Percentiles rank a stretch among this genome's conserved stretches.
phyloP scores from a whole-genome alignment of 306 rosid species.

The Myrica gale region DNA sequence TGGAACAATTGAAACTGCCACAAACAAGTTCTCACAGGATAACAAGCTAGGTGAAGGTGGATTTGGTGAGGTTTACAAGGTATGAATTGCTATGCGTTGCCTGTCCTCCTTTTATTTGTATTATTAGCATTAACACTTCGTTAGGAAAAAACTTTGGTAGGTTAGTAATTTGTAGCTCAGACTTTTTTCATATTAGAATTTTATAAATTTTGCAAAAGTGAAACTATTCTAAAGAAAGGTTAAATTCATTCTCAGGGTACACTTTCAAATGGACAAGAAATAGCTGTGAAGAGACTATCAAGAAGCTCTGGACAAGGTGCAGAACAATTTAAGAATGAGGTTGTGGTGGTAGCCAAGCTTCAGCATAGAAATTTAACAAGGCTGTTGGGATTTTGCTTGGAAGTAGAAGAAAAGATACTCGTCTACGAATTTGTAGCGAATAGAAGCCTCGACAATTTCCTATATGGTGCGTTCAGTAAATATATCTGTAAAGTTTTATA shows the following conservation, averaged over 20 bases:
- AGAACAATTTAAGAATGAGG: slow-evolving; percentile 65
- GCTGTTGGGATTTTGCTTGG: slow-evolving; percentile 56
- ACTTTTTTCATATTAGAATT: no score
- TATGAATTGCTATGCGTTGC: neutral
- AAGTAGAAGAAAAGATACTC: slow-evolving; percentile 54
- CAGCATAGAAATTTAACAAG: slow-evolving; percentile 71
- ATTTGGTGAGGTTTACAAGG: neutral
- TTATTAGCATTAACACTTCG: neutral
- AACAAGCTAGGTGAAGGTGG: neutral
- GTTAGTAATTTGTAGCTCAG: no score
- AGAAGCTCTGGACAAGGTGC: slow-evolving; percentile 52
- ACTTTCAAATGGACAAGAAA: slow-evolving; percentile 49
- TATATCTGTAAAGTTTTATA: neutral
- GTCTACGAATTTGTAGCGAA: slow-evolving; percentile 64
- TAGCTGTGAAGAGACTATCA: slow-evolving; percentile 65
- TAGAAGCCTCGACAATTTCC: slow-evolving; percentile 13
- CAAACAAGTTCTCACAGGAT: neutral
- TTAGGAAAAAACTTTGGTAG: no score
- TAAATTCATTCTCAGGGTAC: slow-evolving; percentile 41
- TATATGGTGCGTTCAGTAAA: neutral
- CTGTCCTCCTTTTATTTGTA: neutral
- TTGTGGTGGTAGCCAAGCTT: slow-evolving; percentile 56
- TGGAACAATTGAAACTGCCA: neutral
- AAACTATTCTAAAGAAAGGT: neutral
- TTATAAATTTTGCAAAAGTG: no score